Base-by-base conservation (phyloP, 108 stramenopile genomes). In the Schizochytrium sp. region DNA sequence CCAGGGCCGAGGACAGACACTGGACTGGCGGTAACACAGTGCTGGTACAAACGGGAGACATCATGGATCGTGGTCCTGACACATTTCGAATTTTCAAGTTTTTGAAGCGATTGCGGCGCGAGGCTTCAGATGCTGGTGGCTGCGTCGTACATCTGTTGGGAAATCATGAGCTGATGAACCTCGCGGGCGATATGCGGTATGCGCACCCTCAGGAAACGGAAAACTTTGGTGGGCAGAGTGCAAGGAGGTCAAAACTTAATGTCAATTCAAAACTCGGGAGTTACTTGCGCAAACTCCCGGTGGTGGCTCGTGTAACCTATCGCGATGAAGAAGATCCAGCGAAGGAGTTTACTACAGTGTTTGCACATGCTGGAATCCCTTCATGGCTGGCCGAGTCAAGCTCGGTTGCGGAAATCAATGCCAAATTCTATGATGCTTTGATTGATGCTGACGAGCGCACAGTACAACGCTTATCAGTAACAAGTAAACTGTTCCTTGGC, bases 141-240 rank as follows among this genome's bases (percentile, higher is more conserved):
- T 44, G 45, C 4, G 88, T 88, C 13, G 47, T 88, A n/a, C 88
- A 61, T 10, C 88, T 88, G 12, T 19, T 64, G 61, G 88, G 88
- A 8, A 88, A 88, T 49, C 88, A 88, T 49, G 88, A 88, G 88
- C 61, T 88, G 61, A 61, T 88, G 61, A 45, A 61, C 42, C 61
- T 61, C 61, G 88, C 61, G 38, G 61, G 61, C 3, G 13, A 15
- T 17, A 50, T 88, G 15, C 45, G 61, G 61, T 46, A 88, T 64
- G 88, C 88, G 40, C 45, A 88, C 61, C 12, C 87, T 1, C 2
- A 60, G 58, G 87, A 88, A 53, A 83, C 47, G 50, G 76, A 47
- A 10, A n/a, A 49, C 10, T 83, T 83, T 28, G 76, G 76, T 5
- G 76, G 76, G 17, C 15, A 47, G 1, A 53, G n/a, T 8, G 47